Base-by-base conservation (phyloP, 805 yeast species). In the Saitoella complicata region DNA sequence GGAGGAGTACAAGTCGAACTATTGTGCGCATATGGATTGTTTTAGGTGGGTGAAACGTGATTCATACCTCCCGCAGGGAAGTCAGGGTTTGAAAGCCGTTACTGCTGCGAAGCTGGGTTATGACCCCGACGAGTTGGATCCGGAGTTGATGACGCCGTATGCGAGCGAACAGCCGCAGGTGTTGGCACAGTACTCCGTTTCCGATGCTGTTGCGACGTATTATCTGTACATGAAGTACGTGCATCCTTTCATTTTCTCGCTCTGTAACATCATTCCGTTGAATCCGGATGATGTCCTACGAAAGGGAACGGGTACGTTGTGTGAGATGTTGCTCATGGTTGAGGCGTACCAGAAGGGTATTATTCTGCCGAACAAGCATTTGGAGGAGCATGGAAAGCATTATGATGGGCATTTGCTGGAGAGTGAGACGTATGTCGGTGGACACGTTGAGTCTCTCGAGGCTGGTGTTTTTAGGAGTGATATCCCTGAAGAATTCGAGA, bases 201-300 rank as follows among this genome's bases (percentile, higher is more conserved):
- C 98, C 46, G 99, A 91, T 70, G 99, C 99, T 8, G 98, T 93
- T 37, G 98, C 98, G 4, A 91, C 99, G 0, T 91, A 87, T 59
- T 91, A 91, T 61, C 67, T 91, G 40, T 91, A 87, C 66, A 87
- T 81, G 76, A 91, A 91, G 62, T 93, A 91, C 58, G 95, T 91
- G 43, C 97, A 87, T 61, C 97, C 97, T 1, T 91, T 91, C 64
- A 80, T 91, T 53, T 86, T 91, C 58, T 91, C 98, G 2, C 74
- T 91, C 47, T 87, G 97, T 62, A 86, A 93, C 8, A 93, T 91
- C 58, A 76, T 91, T 63, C 99, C 99, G 0, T 66, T 91, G 53
- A 85, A 87, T 54, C 98, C 98, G 0, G 99, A 91, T 62, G 98
- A 93, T 60, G 88, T 84, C 21, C 67, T 91, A 45, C 69, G 99